Percentiles rank a stretch among this genome's conserved stretches.
Evolutionary conservation across 257 asterid genomes (phyloP).

Genomic region (Petunia axillaris): DNA sequence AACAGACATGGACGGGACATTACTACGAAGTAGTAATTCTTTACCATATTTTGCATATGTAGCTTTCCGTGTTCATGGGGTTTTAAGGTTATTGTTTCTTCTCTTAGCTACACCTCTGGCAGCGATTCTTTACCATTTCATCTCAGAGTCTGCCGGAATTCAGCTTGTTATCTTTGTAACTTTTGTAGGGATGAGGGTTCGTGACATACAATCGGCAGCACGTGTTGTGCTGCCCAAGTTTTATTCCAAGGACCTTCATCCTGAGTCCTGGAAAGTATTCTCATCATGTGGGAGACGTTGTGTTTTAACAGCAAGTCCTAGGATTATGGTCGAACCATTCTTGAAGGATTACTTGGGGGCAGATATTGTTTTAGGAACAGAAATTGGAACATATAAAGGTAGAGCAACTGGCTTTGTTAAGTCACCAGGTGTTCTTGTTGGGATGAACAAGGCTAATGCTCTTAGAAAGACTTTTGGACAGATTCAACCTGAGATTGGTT

Average conservation of each 20-base stretch:
- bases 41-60: constrained; percentile 40
- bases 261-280: constrained; percentile 39
- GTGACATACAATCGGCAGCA: constrained; percentile 37
- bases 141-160: constrained; percentile 35
- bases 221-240: constrained; percentile 33
- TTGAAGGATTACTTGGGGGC: constrained; percentile 34
- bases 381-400: constrained; percentile 40
- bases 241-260: constrained; percentile 40
- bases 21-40: constrained; percentile 24
- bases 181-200: constrained; percentile 34
- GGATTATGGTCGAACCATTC: constrained; percentile 42
- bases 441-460: constrained; percentile 35
- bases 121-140: constrained; percentile 17
- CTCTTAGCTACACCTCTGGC: constrained; percentile 32
- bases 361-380: constrained; percentile 41
- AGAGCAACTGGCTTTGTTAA: constrained; percentile 44
- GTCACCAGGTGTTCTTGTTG: constrained; percentile 34
- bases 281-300: constrained; percentile 38
- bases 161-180: constrained; percentile 33
- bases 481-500: constrained; percentile 35
- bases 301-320: constrained; percentile 40
- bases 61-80: constrained; percentile 43
- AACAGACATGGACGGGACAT: constrained; percentile 38
- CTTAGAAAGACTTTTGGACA: constrained; percentile 28
- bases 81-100: constrained; percentile 36